Conservation (phyloP, 2,329 filamentous ascomycete species). For the Colletotrichum coccodes region DNA sequence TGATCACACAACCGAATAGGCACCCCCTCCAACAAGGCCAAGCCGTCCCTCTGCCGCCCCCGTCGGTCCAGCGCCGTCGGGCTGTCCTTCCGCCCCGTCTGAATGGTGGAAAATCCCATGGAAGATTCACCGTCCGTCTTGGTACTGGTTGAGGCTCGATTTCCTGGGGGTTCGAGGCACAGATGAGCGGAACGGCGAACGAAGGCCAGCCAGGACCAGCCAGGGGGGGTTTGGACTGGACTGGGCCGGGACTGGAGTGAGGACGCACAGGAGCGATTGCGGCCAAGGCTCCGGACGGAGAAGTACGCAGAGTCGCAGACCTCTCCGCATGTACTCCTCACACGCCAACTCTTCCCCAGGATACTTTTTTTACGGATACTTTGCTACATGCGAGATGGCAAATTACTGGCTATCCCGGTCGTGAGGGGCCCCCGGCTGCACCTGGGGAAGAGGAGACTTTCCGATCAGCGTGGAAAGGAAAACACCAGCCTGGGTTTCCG, state of each 20-base stretch:
- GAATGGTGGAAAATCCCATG: slow-evolving; percentile 35
- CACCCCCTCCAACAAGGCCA: slow-evolving; percentile 3
- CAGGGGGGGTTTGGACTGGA: background rate
- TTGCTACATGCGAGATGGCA: slow-evolving; percentile 7
- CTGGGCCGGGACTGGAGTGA: background rate
- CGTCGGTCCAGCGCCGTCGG: slow-evolving; percentile 18
- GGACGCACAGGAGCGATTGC: slow-evolving; percentile 23
- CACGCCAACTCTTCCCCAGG: background rate
- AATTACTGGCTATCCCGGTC: slow-evolving; percentile 1
- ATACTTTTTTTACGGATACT: background rate
- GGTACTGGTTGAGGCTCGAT: slow-evolving; percentile 33
- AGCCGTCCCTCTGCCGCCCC: slow-evolving; percentile 27
- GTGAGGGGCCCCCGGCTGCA: slow-evolving; percentile 27
- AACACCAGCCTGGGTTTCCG: slow-evolving; percentile 16
- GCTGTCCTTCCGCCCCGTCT: slow-evolving; percentile 13
- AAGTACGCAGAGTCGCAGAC: slow-evolving; percentile 2
- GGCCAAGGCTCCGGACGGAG: slow-evolving; percentile 21
- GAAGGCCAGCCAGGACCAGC: slow-evolving; percentile 8
- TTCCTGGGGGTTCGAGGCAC: slow-evolving; percentile 16
- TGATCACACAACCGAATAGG: slow-evolving; percentile 20
- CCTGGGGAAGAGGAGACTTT: slow-evolving; percentile 11
- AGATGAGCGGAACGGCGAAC: slow-evolving; percentile 12
- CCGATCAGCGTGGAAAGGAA: slow-evolving; percentile 3
- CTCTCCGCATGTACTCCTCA: slow-evolving; percentile 3
- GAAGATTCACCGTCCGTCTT: slow-evolving; percentile 35